phyloP scores from a whole-genome alignment of 129 eudicot species.

The Saussurea involucrata region DNA sequence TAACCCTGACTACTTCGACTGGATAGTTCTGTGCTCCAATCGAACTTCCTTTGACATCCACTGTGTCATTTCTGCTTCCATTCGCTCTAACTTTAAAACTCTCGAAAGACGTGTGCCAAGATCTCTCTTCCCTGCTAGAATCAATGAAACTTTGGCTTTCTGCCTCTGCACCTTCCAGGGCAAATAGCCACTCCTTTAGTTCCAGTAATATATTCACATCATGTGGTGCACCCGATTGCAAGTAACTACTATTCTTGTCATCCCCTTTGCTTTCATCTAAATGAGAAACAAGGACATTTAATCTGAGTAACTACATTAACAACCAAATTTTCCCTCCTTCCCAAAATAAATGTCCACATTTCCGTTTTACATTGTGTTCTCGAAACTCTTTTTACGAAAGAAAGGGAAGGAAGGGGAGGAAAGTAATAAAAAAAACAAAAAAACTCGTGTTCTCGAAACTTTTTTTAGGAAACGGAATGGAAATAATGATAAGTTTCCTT shows the following conservation, averaged over 20 bases:
- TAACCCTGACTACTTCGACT: slow-evolving; percentile 61
- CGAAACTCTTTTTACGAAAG: too few relatives aligned
- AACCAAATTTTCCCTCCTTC: neutral
- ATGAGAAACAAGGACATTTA: slow-evolving; percentile 9
- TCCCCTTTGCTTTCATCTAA: slow-evolving; percentile 50
- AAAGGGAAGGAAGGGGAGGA: too few relatives aligned
- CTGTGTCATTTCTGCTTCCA: slow-evolving; percentile 41
- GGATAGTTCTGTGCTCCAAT: slow-evolving; percentile 46
- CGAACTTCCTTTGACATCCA: slow-evolving; percentile 25
- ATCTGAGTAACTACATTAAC: neutral
- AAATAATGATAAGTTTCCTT: too few relatives aligned
- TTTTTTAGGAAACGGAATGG: too few relatives aligned
- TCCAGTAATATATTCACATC: slow-evolving; percentile 69
- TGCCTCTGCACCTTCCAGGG: slow-evolving; percentile 71
- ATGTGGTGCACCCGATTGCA: slow-evolving; percentile 60
- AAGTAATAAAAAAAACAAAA: too few relatives aligned
- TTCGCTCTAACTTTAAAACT: slow-evolving; percentile 60
- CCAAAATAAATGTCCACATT: neutral
- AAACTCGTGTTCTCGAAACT: too few relatives aligned
- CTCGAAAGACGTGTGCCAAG: slow-evolving; percentile 79
- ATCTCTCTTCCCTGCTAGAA: slow-evolving; percentile 52
- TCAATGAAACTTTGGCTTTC: slow-evolving; percentile 29
- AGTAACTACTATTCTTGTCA: slow-evolving; percentile 32
- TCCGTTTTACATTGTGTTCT: too few relatives aligned
- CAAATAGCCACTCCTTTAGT: slow-evolving; percentile 78